phyloP scores from a whole-genome alignment of 164 flowering plant genomes.

The Tetracentron sinense region DNA sequence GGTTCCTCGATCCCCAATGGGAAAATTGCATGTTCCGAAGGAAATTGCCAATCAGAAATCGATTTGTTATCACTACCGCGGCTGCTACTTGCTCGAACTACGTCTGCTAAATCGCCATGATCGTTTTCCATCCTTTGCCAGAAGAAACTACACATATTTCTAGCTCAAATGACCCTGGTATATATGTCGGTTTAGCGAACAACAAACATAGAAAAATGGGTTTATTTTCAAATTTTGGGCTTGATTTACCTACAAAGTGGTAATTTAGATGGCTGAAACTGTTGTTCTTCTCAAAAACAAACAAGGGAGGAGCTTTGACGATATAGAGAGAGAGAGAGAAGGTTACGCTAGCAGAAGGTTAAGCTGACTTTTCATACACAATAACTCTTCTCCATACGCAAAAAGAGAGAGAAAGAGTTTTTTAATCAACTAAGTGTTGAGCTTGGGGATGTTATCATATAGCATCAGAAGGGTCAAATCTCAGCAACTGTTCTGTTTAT shows the following conservation, averaged over 20 bases:
- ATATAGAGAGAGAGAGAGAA: conserved; percentile 30
- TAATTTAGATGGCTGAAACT: conserved; percentile 13
- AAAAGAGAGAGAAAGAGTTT: conserved; percentile 21
- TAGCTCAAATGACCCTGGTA: background rate
- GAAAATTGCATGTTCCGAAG: conserved; percentile 19
- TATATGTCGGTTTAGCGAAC: conserved; percentile 14
- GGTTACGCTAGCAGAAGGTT: conserved; percentile 7
- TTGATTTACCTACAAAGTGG: conserved; percentile 8
- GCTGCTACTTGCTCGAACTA: conserved; percentile 48
- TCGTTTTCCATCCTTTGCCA: conserved; percentile 48
- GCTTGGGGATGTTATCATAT: conserved; percentile 19
- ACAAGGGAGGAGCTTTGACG: conserved; percentile 13
- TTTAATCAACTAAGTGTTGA: conserved; percentile 16
- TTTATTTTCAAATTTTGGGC: conserved; percentile 1
- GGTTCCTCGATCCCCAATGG: conserved; percentile 10
- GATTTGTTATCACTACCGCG: conserved; percentile 4
- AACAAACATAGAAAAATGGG: conserved; percentile 20
- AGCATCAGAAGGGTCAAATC: conserved; percentile 27
- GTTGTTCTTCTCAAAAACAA: conserved; percentile 10
- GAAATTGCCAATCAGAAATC: conserved; percentile 28
- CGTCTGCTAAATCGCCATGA: conserved; percentile 79
- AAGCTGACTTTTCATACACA: conserved; percentile 70
- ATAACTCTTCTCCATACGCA: conserved; percentile 29
- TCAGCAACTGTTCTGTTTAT: conserved; percentile 15
- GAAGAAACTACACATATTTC: conserved; percentile 35